phyloP scores from a whole-genome alignment of 495 filamentous ascomycete species.

The Sordaria brevicollis region DNA sequence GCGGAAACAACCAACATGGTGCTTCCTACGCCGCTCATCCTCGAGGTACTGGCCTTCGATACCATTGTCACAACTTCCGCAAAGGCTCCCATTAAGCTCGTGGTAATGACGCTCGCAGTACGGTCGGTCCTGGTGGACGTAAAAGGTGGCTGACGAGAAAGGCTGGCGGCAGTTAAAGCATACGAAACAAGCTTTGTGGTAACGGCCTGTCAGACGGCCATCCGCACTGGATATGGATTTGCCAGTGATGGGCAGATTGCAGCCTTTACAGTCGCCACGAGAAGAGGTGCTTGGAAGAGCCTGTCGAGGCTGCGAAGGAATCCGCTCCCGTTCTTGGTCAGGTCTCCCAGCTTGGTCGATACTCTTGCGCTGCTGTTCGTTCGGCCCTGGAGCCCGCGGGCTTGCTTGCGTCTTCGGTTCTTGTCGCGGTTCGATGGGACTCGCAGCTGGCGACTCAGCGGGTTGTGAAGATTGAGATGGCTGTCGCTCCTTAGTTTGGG shows the following conservation, averaged over 20 bases:
- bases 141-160: slow-evolving; percentile 85
- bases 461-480: neutral
- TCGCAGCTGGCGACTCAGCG: neutral
- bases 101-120: slow-evolving; percentile 94
- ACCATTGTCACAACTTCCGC: slow-evolving; percentile 64
- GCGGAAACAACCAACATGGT: slow-evolving; percentile 78
- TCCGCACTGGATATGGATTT: slow-evolving; percentile 93
- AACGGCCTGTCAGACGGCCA: slow-evolving; percentile 84
- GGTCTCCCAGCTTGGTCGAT: neutral
- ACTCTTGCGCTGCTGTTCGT: neutral
- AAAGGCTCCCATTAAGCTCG: slow-evolving; percentile 76
- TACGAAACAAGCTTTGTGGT: slow-evolving; percentile 89
- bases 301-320: slow-evolving; percentile 10
- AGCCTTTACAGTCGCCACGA: slow-evolving; percentile 78
- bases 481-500: neutral
- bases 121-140: slow-evolving; percentile 76
- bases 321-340: neutral
- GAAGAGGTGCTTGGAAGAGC: slow-evolving; percentile 5
- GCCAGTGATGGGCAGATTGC: slow-evolving; percentile 65
- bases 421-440: neutral
- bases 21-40: slow-evolving; percentile 65
- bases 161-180: slow-evolving; percentile 74
- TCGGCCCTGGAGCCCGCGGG: neutral
- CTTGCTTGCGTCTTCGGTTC: neutral
- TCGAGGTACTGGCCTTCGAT: slow-evolving; percentile 97